Evolutionary conservation across 2,329 filamentous ascomycete species (phyloP), one percentile per base, ranked within the genome.

Genomic region (Neofusicoccum sp.): DNA sequence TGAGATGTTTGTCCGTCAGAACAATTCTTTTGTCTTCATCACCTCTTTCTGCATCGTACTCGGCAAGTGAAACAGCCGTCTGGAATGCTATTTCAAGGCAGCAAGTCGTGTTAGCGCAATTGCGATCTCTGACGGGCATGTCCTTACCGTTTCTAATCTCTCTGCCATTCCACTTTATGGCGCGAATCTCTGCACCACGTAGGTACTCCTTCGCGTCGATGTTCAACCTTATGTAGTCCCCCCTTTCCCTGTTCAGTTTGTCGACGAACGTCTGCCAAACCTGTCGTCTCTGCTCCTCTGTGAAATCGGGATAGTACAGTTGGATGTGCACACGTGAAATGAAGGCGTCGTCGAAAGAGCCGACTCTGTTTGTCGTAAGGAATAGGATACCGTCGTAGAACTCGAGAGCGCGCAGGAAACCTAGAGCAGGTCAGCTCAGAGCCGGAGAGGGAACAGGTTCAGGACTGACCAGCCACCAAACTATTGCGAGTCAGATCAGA

Each of bases 341-440:
- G 62, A 77, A 74, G 1, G 75, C 75, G 1, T 69, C 64, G 58
- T 78, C 75, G 48, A 77, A 73, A 12, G 70, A 67, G 1, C 67
- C 67, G 6, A 75, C 67, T 4, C 72, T 66, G 54, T 77, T 77
- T 8, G 72, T 76, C 0, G 76, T 79, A 16, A 79, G 66, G 59
- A 80, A 78, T 1, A 79, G 62, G 33, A 79, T 74, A 0, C 76
- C 77, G 31, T 77, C 67, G 59, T 75, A 79, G 62, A 75, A 79
- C 56, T 78, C 76, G 1, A 79, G 66, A 0, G 69, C 71, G 0
- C 74, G 68, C 2, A 79, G 65, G 62, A 78, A 78, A 5, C 75
- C 71, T 56, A 22, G 22, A 22, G 22, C 22, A 22, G 22, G 22
- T 22, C 22, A 22, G 22, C 22, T 2, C 22, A 22, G 22, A 22